Percentiles rank a stretch among this genome's conserved stretches.
Evolutionary conservation across 768 basidiomycete species (phyloP).

Genomic region (Lepiota venenata): DNA sequence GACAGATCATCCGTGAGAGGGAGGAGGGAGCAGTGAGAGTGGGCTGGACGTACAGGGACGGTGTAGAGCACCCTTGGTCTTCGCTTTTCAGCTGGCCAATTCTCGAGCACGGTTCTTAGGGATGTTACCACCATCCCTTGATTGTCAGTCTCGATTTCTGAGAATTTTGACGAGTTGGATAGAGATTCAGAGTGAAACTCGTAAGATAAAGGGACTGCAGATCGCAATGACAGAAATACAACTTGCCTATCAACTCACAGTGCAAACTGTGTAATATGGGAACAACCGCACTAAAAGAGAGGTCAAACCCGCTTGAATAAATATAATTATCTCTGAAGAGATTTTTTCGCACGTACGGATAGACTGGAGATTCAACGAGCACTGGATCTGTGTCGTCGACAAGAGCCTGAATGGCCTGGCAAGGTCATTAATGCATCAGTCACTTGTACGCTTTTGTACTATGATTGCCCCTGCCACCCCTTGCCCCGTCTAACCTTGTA

Average conservation of each 20-base stretch:
- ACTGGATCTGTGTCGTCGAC: slow-evolving; percentile 81
- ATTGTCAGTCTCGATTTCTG: slow-evolving; percentile 73
- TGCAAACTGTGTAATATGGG: slow-evolving; percentile 56
- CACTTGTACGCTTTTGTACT: too few species aligned
- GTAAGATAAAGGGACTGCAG: background rate
- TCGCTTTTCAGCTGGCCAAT: slow-evolving; percentile 69
- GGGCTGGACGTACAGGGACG: slow-evolving; percentile 51
- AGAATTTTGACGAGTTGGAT: background rate
- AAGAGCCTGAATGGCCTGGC: slow-evolving; percentile 65
- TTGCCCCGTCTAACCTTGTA: slow-evolving; percentile 69
- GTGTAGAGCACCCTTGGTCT: slow-evolving; percentile 82
- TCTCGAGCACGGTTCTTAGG: slow-evolving; percentile 62
- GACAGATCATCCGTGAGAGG: background rate
- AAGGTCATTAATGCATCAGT: too few species aligned
- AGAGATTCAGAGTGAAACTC: background rate
- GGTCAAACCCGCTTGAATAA: slow-evolving; percentile 13
- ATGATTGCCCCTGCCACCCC: too few species aligned
- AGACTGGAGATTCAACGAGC: slow-evolving; percentile 80
- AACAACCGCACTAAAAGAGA: slow-evolving; percentile 51
- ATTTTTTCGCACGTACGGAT: slow-evolving; percentile 45
- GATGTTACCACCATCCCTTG: slow-evolving; percentile 61
- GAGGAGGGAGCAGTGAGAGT: background rate
- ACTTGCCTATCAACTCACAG: slow-evolving; percentile 57
- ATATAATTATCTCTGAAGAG: background rate
- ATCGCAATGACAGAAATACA: too few species aligned